A percentile compares a stretch with the other conserved stretches of the same genome.
These are phyloP conservation scores for Centaurea solstitialis DNA, from an alignment of 129 eudicot genomes.

Conservation along the genomic window DNA sequence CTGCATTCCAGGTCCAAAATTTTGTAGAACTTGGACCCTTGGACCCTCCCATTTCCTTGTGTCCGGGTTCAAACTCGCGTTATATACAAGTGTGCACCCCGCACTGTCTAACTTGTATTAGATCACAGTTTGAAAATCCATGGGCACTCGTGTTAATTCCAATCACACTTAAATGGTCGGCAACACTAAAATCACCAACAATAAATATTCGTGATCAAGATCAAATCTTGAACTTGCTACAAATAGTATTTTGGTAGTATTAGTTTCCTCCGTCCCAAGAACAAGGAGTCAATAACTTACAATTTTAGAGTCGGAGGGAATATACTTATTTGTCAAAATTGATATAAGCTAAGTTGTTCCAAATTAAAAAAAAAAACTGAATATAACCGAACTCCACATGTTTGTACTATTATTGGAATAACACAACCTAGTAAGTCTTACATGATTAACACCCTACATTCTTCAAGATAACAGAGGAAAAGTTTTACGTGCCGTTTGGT, in stretches of 20 bases:
- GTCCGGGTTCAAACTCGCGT: no score
- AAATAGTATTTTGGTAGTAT: not conserved
- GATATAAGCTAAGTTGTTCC: not conserved
- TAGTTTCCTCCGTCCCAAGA: not conserved
- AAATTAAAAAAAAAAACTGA: not conserved
- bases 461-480: not conserved
- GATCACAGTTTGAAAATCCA: no score
- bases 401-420: not conserved
- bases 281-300: not conserved
- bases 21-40: no score
- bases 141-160: no score
- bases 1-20: no score
- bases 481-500: not conserved
- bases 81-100: no score
- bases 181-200: not conserved
- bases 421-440: not conserved
- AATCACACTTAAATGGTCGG: no score
- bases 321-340: not conserved
- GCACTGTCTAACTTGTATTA: no score
- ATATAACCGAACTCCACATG: conserved; percentile 1
- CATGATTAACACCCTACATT: not conserved
- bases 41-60: no score
- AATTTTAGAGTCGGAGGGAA: not conserved
- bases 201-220: not conserved
- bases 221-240: not conserved